These are phyloP conservation scores for Dendrothele bispora DNA, from an alignment of 768 basidiomycete species.

Conservation along the genomic window DNA sequence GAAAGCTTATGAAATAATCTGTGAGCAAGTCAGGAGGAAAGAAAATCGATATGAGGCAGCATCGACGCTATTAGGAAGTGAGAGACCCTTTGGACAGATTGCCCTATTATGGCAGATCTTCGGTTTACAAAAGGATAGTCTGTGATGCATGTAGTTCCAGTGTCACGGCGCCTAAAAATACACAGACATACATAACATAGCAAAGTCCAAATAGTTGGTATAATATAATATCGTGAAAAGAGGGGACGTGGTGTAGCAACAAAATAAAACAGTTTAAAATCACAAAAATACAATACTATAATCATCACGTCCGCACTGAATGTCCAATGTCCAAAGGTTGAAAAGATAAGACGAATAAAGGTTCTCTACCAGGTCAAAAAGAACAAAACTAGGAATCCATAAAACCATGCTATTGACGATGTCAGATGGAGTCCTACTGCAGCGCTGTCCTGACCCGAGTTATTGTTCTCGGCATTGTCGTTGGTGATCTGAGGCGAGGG, in stretches of 20 bases:
- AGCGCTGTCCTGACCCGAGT: not conserved
- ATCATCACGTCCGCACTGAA: not conserved
- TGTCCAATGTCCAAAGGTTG: not conserved
- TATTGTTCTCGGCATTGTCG: not conserved
- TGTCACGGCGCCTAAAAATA: too few relatives aligned
- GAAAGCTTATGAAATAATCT: constrained; percentile 68
- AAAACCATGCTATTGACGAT: not conserved
- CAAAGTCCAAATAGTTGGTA: not conserved
- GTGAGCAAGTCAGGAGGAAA: constrained; percentile 72
- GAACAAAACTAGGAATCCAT: not conserved
- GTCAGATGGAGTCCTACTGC: not conserved
- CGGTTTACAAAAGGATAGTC: constrained; percentile 63
- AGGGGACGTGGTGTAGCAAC: not conserved
- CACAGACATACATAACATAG: not conserved
- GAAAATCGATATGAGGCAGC: constrained; percentile 91
- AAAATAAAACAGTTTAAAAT: not conserved
- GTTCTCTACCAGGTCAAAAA: not conserved
- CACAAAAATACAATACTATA: not conserved
- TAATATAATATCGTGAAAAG: not conserved
- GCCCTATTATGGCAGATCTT: constrained; percentile 76
- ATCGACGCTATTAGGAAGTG: constrained; percentile 77
- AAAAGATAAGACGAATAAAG: not conserved
- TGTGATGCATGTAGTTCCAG: too few relatives aligned
- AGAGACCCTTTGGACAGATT: constrained; percentile 81
- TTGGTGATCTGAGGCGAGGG: constrained; percentile 25